A percentile compares a stretch with the other conserved stretches of the same genome.
Evolutionary conservation across 164 flowering plant genomes (phyloP).

Genomic region (Berberis thunbergii): DNA sequence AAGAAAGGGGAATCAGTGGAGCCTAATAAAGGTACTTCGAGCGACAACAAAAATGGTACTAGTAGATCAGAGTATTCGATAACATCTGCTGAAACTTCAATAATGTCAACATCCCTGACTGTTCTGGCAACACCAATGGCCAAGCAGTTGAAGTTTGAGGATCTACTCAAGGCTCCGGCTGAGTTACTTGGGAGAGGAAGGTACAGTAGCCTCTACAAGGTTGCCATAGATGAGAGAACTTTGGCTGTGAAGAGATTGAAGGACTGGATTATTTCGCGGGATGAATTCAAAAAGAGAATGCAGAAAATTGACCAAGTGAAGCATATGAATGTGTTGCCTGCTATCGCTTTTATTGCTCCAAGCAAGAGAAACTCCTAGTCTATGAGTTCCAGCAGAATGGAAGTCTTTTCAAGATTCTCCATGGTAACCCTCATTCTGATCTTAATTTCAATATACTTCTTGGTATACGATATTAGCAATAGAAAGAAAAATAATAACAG

Average conservation of each 20-base stretch:
- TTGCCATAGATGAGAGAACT: slow-evolving; percentile 21
- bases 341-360: slow-evolving; percentile 53
- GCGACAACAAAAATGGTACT: slow-evolving; percentile 17
- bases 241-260: slow-evolving; percentile 66
- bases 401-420: slow-evolving; percentile 51
- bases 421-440: slow-evolving; percentile 28
- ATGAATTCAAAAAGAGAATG: slow-evolving; percentile 49
- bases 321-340: slow-evolving; percentile 52
- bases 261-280: slow-evolving; percentile 41
- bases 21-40: slow-evolving; percentile 12
- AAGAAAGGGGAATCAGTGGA: slow-evolving; percentile 16
- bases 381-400: slow-evolving; percentile 56
- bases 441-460: not conserved
- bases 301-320: slow-evolving; percentile 34
- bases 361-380: slow-evolving; percentile 65
- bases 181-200: slow-evolving; percentile 64
- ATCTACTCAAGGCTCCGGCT: slow-evolving; percentile 61
- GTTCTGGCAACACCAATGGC: slow-evolving; percentile 34
- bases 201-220: slow-evolving; percentile 55
- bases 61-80: slow-evolving; percentile 29
- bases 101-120: slow-evolving; percentile 27
- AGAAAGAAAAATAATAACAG: not conserved
- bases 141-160: slow-evolving; percentile 47
- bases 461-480: not conserved
- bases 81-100: slow-evolving; percentile 27